These are phyloP conservation scores for Talaromyces marneffei DNA, from an alignment of 2,329 filamentous ascomycete genomes.

Conservation along the genomic window DNA sequence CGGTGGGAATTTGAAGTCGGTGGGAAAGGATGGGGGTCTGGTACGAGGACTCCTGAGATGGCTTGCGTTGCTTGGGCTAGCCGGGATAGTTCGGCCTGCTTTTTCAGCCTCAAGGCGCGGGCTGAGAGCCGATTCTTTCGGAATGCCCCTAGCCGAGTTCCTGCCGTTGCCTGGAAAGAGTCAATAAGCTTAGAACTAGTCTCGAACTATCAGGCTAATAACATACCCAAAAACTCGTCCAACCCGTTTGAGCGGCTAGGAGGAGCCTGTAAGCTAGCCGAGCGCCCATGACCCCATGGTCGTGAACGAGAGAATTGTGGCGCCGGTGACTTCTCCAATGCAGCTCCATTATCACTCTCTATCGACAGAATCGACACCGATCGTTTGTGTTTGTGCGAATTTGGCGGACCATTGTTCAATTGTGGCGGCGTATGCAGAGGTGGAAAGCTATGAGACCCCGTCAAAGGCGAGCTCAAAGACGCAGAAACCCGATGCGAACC, in stretches of 20 bases:
- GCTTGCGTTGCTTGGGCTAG: slow-evolving; percentile 25
- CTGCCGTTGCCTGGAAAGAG: slow-evolving; percentile 24
- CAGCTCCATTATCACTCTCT: slow-evolving; percentile 45
- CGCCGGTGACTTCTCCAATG: slow-evolving; percentile 25
- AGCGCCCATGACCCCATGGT: slow-evolving; percentile 66
- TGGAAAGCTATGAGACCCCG: slow-evolving; percentile 38
- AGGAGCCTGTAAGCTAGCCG: slow-evolving; percentile 73
- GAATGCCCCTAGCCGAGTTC: slow-evolving; percentile 29
- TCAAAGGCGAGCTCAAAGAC: slow-evolving; percentile 36
- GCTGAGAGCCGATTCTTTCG: slow-evolving; percentile 28
- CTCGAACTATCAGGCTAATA: neutral
- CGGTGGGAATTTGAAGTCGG: slow-evolving; percentile 55
- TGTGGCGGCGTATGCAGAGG: slow-evolving; percentile 27
- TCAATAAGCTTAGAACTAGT: neutral
- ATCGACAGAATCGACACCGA: slow-evolving; percentile 80
- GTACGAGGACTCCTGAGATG: slow-evolving; percentile 38
- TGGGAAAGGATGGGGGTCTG: slow-evolving; percentile 32
- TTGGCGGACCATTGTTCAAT: slow-evolving; percentile 9
- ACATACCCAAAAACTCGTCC: slow-evolving; percentile 38
- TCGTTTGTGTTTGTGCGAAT: slow-evolving; percentile 58
- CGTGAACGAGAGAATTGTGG: slow-evolving; percentile 43
- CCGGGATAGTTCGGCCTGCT: slow-evolving; percentile 22
- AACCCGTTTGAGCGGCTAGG: slow-evolving; percentile 43
- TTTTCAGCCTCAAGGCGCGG: slow-evolving; percentile 31
- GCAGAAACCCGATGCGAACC: slow-evolving; percentile 34